phyloP scores from a whole-genome alignment of 2,329 filamentous ascomycete species.

The Cladosporium sp. region DNA sequence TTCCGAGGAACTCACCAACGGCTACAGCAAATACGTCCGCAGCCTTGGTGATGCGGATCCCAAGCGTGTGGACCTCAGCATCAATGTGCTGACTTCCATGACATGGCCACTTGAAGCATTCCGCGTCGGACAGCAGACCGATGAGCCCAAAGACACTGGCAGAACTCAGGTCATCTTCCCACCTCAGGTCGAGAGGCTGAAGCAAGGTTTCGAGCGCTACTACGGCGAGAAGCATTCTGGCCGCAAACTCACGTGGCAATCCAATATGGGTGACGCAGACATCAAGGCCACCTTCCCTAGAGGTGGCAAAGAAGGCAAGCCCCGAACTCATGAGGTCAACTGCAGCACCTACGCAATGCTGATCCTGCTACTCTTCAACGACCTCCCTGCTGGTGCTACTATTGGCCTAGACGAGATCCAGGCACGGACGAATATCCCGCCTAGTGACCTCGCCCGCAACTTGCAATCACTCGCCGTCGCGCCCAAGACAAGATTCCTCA shows the following conservation, averaged over 20 bases:
- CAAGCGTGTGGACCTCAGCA: conserved; percentile 69
- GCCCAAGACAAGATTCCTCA: conserved; percentile 74
- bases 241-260: conserved; percentile 79
- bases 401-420: conserved; percentile 74
- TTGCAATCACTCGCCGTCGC: conserved; percentile 78
- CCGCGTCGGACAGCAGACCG: conserved; percentile 53
- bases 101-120: conserved; percentile 93
- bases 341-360: conserved; percentile 92
- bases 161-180: conserved; percentile 67
- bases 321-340: conserved; percentile 81
- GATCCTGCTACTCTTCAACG: conserved; percentile 84
- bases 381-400: conserved; percentile 50
- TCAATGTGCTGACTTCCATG: conserved; percentile 86
- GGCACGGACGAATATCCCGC: conserved; percentile 72
- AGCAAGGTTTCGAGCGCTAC: conserved; percentile 81
- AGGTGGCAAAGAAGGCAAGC: conserved; percentile 66
- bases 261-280: conserved; percentile 76
- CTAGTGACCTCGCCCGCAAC: conserved; percentile 68
- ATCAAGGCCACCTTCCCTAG: conserved; percentile 74
- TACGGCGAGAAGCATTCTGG: conserved; percentile 86
- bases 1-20: conserved; percentile 74
- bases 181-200: conserved; percentile 66
- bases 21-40: conserved; percentile 68
- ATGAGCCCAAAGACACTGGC: conserved; percentile 19
- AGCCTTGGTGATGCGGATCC: conserved; percentile 53